Evolutionary conservation across 2,329 filamentous ascomycete genomes (phyloP).

Genomic region (Colletotrichum sp.): DNA sequence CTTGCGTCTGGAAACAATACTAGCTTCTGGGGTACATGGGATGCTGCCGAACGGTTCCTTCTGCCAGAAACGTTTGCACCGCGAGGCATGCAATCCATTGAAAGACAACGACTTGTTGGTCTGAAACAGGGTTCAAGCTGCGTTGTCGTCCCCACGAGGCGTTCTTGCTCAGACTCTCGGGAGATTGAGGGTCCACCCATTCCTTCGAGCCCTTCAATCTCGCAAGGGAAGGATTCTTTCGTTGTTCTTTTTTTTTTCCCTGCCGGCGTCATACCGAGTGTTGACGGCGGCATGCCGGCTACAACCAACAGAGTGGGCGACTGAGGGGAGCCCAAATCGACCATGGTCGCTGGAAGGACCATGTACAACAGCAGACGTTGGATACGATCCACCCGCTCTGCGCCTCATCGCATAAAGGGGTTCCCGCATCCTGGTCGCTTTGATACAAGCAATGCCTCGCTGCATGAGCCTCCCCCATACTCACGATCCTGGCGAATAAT

Average conservation of each 20-base stretch:
- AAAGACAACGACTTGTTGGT: not conserved
- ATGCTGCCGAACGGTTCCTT: not conserved
- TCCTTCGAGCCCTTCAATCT: not conserved
- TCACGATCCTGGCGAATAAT: not conserved
- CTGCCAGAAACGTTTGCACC: not conserved
- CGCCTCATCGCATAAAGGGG: conserved; percentile 20
- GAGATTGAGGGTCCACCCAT: conserved; percentile 2
- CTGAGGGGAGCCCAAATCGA: not conserved
- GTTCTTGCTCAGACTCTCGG: not conserved
- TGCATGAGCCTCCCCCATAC: conserved; percentile 13
- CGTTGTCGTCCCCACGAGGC: not conserved
- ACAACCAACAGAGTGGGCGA: not conserved
- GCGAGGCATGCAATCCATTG: not conserved
- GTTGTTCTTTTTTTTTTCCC: not conserved
- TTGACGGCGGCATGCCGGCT: not conserved
- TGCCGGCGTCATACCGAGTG: not conserved
- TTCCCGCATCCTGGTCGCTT: conserved; percentile 3
- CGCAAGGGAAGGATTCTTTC: not conserved
- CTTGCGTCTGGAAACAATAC: not conserved
- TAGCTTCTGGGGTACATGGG: not conserved
- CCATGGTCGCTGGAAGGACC: not conserved
- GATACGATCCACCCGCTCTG: conserved; percentile 1
- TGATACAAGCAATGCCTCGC: conserved; percentile 11
- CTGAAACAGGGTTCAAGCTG: not conserved
- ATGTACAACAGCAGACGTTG: not conserved